phyloP scores from a whole-genome alignment of 1,284 basidiomycete genomes.

The Entoloma clypeatum region DNA sequence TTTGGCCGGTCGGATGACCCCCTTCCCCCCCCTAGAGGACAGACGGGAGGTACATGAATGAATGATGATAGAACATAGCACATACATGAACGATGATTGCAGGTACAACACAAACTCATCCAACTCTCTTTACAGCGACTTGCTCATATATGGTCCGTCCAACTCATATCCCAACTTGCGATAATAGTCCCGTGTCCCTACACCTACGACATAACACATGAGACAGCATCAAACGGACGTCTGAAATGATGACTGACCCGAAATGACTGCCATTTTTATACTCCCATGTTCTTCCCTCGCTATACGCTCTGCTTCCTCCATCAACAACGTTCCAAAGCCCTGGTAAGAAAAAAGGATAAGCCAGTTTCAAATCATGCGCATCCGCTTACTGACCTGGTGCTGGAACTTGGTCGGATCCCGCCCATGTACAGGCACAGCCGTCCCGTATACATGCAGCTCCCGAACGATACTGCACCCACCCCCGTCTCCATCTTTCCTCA shows the following conservation, averaged over 20 bases:
- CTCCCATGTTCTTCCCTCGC: slow-evolving; percentile 98
- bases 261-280: slow-evolving; percentile 93
- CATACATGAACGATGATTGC: slow-evolving; percentile 10
- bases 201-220: slow-evolving; percentile 44
- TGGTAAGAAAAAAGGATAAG: slow-evolving; percentile 26
- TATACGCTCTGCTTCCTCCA: slow-evolving; percentile 99
- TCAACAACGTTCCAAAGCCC: slow-evolving; percentile 95
- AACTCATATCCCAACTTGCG: slow-evolving; percentile 89
- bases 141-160: slow-evolving; percentile 98
- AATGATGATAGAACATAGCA: not conserved
- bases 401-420: slow-evolving; percentile 98
- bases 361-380: slow-evolving; percentile 5
- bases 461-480: slow-evolving; percentile 92
- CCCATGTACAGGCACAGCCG: slow-evolving; percentile 95
- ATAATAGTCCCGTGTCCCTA: slow-evolving; percentile 95
- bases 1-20: too few species aligned
- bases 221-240: not conserved
- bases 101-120: slow-evolving; percentile 8
- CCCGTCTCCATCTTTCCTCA: slow-evolving; percentile 61
- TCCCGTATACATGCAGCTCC: slow-evolving; percentile 98
- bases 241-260: slow-evolving; percentile 49
- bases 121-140: slow-evolving; percentile 48
- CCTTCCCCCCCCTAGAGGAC: too few species aligned
- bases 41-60: slow-evolving; percentile 2
- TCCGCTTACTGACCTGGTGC: slow-evolving; percentile 62